Percentiles rank a stretch among this genome's conserved stretches.
phyloP scores from a whole-genome alignment of 768 basidiomycete species.

The Lactarius vividus region DNA sequence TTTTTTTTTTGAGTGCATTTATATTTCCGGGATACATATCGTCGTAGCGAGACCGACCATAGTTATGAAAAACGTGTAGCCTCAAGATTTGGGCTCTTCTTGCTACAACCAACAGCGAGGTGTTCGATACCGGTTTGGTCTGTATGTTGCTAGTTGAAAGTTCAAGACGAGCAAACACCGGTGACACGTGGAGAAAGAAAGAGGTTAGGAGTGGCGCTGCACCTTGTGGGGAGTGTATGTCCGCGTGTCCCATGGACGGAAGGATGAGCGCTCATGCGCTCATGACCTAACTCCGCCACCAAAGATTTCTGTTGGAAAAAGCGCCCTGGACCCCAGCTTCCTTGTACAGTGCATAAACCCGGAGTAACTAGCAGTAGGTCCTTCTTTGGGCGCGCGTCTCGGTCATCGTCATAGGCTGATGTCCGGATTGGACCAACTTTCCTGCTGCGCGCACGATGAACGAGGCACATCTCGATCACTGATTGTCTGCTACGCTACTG shows the following conservation, averaged over 20 bases:
- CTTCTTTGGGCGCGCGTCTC: background rate
- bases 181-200: background rate
- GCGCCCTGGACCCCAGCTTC: background rate
- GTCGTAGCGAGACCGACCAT: too few species aligned
- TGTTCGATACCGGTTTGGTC: too few species aligned
- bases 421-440: background rate
- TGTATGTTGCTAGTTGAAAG: too few species aligned
- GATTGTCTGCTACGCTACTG: background rate
- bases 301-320: background rate
- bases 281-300: background rate
- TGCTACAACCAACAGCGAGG: too few species aligned
- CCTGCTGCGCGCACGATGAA: background rate
- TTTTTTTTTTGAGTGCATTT: too few species aligned
- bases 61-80: too few species aligned
- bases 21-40: too few species aligned
- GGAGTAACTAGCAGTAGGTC: background rate
- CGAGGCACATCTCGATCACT: slow-evolving; percentile 1
- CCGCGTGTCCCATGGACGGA: background rate
- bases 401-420: background rate
- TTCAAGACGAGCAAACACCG: too few species aligned
- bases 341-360: background rate
- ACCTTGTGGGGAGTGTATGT: background rate
- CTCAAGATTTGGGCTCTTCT: too few species aligned
- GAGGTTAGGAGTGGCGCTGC: background rate
- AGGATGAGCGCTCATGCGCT: background rate